phyloP scores from a whole-genome alignment of 805 yeast species.

The Yamadazyma ubonensis region DNA sequence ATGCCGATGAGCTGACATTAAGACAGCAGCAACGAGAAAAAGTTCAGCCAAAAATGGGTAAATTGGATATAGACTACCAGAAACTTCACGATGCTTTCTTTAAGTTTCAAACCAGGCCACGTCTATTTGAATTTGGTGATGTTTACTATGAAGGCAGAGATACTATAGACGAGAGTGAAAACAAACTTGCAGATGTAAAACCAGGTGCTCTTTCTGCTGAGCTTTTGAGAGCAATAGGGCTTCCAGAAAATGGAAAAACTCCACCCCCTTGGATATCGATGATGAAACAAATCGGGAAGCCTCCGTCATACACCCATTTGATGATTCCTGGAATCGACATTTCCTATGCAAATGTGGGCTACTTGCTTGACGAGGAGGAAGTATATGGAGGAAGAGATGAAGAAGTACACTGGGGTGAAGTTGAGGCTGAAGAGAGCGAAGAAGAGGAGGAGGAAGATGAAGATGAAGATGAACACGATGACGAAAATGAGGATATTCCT shows the following conservation, averaged over 20 bases:
- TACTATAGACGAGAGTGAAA: conserved; percentile 38
- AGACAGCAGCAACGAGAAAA: conserved; percentile 76
- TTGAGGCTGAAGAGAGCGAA: conserved; percentile 42
- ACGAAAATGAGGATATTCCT: conserved; percentile 47
- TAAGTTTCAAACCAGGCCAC: conserved; percentile 74
- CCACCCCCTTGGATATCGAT: conserved; percentile 80
- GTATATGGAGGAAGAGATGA: conserved; percentile 14
- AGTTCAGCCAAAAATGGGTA: conserved; percentile 87
- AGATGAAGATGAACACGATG: conserved; percentile 36
- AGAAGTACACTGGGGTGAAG: conserved; percentile 32
- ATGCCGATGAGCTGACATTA: conserved; percentile 54
- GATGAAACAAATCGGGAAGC: conserved; percentile 72
- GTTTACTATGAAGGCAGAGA: conserved; percentile 78
- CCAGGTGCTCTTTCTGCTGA: conserved; percentile 71
- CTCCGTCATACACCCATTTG: conserved; percentile 76
- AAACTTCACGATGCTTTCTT: conserved; percentile 84
- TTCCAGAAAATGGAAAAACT: conserved; percentile 44
- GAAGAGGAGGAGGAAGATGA: conserved; percentile 60
- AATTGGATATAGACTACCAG: conserved; percentile 80
- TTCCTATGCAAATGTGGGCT: conserved; percentile 37
- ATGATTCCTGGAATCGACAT: conserved; percentile 50
- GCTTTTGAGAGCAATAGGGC: conserved; percentile 67
- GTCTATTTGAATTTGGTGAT: conserved; percentile 68
- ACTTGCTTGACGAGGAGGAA: conserved; percentile 18
- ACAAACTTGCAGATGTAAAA: conserved; percentile 36